Evolutionary conservation across 1,139 yeast genomes (phyloP).

Genomic region (Hansenula sp.): DNA sequence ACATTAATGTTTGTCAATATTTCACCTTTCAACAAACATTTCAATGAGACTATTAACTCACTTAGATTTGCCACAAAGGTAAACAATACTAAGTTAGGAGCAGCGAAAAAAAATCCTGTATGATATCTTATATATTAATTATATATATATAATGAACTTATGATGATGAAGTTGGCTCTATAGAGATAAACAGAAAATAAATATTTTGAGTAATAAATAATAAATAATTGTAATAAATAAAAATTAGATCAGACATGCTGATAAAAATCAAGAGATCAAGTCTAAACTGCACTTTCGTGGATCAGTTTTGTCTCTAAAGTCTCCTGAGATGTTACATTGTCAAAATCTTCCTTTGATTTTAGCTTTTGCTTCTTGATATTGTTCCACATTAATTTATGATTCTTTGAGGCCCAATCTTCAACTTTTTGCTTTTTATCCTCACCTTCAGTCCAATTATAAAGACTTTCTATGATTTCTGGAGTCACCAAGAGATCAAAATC

Average conservation of each 20-base stretch:
- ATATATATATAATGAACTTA: background rate
- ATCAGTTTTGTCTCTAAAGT: background rate
- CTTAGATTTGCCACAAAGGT: slow-evolving; percentile 87
- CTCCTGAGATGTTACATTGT: background rate
- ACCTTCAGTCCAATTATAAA: slow-evolving; percentile 60
- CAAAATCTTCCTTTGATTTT: slow-evolving; percentile 27
- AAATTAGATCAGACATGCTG: no score
- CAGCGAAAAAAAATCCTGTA: background rate
- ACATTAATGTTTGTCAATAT: slow-evolving; percentile 92
- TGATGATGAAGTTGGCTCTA: no score
- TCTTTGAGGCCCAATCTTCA: slow-evolving; percentile 47
- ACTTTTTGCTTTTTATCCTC: slow-evolving; percentile 43
- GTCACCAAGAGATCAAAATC: slow-evolving; percentile 48
- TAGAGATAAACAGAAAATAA: no score
- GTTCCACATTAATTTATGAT: slow-evolving; percentile 45
- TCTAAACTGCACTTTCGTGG: background rate
- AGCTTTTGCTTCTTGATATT: slow-evolving; percentile 32
- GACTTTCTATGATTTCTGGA: slow-evolving; percentile 45
- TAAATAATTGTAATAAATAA: background rate
- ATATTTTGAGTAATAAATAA: background rate
- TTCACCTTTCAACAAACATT: slow-evolving; percentile 61
- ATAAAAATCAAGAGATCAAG: no score
- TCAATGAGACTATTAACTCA: slow-evolving; percentile 77
- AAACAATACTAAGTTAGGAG: slow-evolving; percentile 43
- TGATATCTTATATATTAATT: background rate